Conservation (phyloP, 2,329 filamentous ascomycete species). For the Geosmithia flava region DNA sequence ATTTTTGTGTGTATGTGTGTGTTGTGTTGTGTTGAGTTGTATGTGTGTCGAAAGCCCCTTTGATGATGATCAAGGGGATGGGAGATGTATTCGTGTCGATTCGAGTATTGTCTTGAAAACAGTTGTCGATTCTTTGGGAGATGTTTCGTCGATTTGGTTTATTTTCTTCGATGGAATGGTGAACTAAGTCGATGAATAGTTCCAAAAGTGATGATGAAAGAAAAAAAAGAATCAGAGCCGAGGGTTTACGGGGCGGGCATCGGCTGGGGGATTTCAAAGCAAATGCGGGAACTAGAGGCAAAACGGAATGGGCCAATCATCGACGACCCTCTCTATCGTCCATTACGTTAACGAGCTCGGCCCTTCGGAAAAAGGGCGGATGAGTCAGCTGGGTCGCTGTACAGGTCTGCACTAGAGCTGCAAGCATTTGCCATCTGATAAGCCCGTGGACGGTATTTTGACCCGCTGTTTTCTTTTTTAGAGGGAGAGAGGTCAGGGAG, state of each 20-base stretch:
- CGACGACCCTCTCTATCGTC: neutral
- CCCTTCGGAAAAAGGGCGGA: conserved; percentile 2
- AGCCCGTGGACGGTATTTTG: neutral
- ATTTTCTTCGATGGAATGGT: too few species aligned
- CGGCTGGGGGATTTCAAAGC: neutral
- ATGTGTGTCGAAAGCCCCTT: neutral
- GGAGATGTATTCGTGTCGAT: too few species aligned
- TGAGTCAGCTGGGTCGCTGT: conserved; percentile 1
- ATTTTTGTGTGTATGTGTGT: conserved; percentile 11
- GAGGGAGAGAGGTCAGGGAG: too few species aligned
- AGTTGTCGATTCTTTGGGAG: too few species aligned
- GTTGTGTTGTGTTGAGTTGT: neutral
- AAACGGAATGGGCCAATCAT: conserved; percentile 14
- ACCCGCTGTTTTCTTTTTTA: too few species aligned
- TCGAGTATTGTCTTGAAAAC: too few species aligned
- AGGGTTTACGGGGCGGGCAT: neutral
- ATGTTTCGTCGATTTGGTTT: too few species aligned
- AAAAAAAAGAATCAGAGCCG: neutral
- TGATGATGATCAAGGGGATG: too few species aligned
- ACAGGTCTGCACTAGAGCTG: neutral
- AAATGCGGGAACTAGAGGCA: neutral
- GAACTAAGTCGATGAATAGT: too few species aligned
- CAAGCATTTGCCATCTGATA: conserved; percentile 3
- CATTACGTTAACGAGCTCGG: conserved; percentile 8
- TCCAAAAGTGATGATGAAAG: neutral